Conservation (phyloP, 345 rosid species). For the Citrus maxima region DNA sequence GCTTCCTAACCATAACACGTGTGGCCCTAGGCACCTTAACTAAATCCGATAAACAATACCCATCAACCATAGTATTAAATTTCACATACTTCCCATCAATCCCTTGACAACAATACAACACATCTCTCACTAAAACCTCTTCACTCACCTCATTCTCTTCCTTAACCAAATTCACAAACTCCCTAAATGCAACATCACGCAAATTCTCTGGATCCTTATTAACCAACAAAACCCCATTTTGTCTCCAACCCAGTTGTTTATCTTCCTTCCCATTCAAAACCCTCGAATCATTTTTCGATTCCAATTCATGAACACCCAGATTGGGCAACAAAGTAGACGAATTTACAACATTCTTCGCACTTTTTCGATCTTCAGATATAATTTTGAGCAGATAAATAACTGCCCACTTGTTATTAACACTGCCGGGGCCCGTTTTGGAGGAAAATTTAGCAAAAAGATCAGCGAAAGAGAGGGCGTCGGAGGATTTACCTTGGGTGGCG, state of each 20-base stretch:
- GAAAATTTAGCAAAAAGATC: slow-evolving; percentile 82
- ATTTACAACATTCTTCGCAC: slow-evolving; percentile 32
- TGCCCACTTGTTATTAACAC: slow-evolving; percentile 90
- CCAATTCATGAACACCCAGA: slow-evolving; percentile 38
- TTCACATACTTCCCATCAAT: slow-evolving; percentile 89
- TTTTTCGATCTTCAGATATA: slow-evolving; percentile 64
- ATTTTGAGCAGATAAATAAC: slow-evolving; percentile 78
- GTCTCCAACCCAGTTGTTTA: slow-evolving; percentile 42
- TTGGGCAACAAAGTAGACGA: slow-evolving; percentile 57
- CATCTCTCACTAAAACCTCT: slow-evolving; percentile 86
- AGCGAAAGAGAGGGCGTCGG: slow-evolving; percentile 79
- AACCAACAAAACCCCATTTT: slow-evolving; percentile 73
- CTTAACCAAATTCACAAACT: slow-evolving; percentile 59
- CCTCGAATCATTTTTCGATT: slow-evolving; percentile 26
- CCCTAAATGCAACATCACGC: slow-evolving; percentile 73
- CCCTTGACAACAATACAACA: slow-evolving; percentile 88
- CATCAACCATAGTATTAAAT: slow-evolving; percentile 59
- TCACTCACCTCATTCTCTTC: slow-evolving; percentile 91
- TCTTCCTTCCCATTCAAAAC: slow-evolving; percentile 26
- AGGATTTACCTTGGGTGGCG: slow-evolving; percentile 84
- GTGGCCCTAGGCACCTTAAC: slow-evolving; percentile 72
- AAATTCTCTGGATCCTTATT: slow-evolving; percentile 75
- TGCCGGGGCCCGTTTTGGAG: slow-evolving; percentile 83
- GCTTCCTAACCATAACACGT: slow-evolving; percentile 67
- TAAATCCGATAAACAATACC: slow-evolving; percentile 55